Base-by-base conservation (phyloP, 768 basidiomycete genomes). In the Podaxis sp. region DNA sequence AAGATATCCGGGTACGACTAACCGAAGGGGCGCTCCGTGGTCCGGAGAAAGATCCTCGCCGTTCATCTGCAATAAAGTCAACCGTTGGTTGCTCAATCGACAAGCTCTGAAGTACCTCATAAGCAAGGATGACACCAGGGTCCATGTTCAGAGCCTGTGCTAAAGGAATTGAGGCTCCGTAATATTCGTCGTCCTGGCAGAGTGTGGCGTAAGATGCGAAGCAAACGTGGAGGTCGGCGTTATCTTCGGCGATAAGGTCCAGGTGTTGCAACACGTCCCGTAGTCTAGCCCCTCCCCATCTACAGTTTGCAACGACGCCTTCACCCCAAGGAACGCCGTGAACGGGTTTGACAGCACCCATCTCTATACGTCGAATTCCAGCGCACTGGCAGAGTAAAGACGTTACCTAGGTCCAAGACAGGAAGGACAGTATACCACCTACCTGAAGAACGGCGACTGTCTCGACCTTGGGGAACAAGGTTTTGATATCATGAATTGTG, bases 291-390 rank as follows among this genome's bases (percentile, higher is more conserved):
- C 90, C 90, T 3, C 80, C 79, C 89, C 90, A 91, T 62, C 74
- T 78, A 66, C 83, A 84, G 70, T 91, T 91, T 60, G 84, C 84
- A 52, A 88, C 83, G n/a, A 87, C 87, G 20, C 87, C 89, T 62
- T 87, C 85, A 22, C 77, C 77, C 88, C 88, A 90, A 3, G 78
- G 79, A 24, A 89, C 81, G 7, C 87, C 87, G 40, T 83, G 74
- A 0, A 88, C 87, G 0, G 78, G 75, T 60, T 84, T 86, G 44
- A 82, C 79, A 6, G 76, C 73, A 7, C 81, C 83, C 87, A 88
- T 88, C 73, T 86, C 85, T 56, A 81, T 84, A 11, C 87, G 78
- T 63, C 87, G 78, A 65, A 88, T 88, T n/a, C 87, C 87, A 6
- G 87, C 87, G 64, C 87, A 89, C 86, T 82, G 44, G 24, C 13